A percentile compares a stretch with the other conserved stretches of the same genome.
Evolutionary conservation across 2,329 filamentous ascomycete species (phyloP).

Genomic region (Apiospora saccharicola): DNA sequence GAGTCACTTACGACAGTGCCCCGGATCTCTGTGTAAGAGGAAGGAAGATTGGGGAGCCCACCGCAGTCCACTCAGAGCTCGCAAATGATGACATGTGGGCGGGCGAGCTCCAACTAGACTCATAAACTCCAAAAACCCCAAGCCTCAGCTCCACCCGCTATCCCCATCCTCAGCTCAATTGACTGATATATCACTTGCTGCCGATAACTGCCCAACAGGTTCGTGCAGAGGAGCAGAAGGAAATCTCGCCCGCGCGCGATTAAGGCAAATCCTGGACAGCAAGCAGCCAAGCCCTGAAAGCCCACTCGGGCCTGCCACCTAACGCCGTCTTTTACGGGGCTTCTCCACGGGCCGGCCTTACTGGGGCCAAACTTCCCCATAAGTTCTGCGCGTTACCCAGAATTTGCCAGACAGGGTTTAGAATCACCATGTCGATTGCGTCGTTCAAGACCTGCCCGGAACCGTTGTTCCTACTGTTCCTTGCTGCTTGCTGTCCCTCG

Average conservation of each 20-base stretch:
- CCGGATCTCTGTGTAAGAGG: conserved; percentile 5
- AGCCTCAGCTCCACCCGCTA: neutral
- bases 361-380: conserved; percentile 20
- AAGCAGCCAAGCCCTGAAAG: too few species aligned
- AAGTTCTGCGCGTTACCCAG: conserved; percentile 6
- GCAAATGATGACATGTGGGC: conserved; percentile 22
- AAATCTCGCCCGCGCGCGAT: neutral
- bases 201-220: neutral
- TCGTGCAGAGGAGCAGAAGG: neutral
- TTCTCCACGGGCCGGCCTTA: conserved; percentile 22
- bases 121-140: neutral
- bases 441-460: conserved; percentile 20
- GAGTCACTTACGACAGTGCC: conserved; percentile 20
- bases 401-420: conserved; percentile 23
- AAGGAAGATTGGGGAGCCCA: conserved; percentile 12
- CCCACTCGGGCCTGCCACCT: conserved; percentile 4
- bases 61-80: conserved; percentile 7
- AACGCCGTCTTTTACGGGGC: conserved; percentile 3
- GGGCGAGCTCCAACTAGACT: neutral
- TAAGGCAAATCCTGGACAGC: neutral
- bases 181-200: neutral
- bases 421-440: conserved; percentile 23
- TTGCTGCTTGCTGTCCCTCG: neutral
- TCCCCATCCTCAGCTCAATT: conserved; percentile 13
- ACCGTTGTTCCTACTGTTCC: neutral